Base-by-base conservation (phyloP, 805 yeast genomes). In the Schwanniomyces vanrijiae region DNA sequence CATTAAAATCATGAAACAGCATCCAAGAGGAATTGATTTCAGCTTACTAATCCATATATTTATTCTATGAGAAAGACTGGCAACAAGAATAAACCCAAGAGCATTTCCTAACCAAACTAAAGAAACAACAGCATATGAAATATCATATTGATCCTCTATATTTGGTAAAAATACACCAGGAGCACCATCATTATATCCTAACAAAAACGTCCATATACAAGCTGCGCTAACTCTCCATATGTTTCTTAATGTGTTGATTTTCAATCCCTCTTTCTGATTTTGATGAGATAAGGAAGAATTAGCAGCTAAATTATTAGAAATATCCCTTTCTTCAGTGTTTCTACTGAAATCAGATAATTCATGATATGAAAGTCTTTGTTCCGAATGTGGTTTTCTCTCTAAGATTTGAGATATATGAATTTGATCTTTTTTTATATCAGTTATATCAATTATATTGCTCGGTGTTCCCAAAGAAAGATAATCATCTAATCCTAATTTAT, bases 1-100 rank as follows among this genome's bases (percentile, higher is more conserved):
- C 77, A 75, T 76, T 9, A 73, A 47, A 3, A 65, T 50, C 31
- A 73, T 66, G 1, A 62, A 55, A 5, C 47, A 21, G 28, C 66
- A 58, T 2, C 83, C 83, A 5, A 69, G 48, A 0, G 20, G 60
- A 60, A 29, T 53, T n/a, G 40, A 51, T 19, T 41, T 55, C 25
- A 35, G 58, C 24, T 51, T 54, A 1, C 63, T 61, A 19, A 63
- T 50, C 54, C 56, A 52, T 7, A 54, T 52, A 37, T 56, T 61
- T 21, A 63, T 50, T 38, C 59, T 60, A 48, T 60, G 61, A 4
- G 68, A 51, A 6, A 63, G 40, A 7, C 45, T 25, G 2, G 68
- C 68, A 18, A 62, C 53, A 14, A 55, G 28, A 18, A 64, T 57
- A 46, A 61, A 62, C 14, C 68, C 68, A 20, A 48, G 44, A 4